Evolutionary conservation across 768 basidiomycete genomes (phyloP).

Genomic region (Boletus rubroflammeus): DNA sequence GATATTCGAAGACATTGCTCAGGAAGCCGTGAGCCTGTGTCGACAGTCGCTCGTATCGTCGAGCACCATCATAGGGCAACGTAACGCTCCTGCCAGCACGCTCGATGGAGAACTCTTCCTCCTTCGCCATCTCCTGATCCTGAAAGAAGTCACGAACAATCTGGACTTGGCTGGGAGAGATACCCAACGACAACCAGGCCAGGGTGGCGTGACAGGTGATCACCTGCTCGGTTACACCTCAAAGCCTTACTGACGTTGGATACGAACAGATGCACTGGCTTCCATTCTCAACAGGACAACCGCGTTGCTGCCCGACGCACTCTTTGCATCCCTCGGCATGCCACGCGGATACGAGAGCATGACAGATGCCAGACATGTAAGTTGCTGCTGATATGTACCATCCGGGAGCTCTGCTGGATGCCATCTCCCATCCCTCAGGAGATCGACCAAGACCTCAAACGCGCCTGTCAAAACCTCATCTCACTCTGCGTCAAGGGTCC

Average conservation of each 20-base stretch:
- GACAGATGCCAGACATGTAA: slow-evolving; percentile 69
- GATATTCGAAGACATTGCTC: slow-evolving; percentile 95
- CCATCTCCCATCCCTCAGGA: slow-evolving; percentile 45
- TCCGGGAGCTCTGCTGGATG: neutral
- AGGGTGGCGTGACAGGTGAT: slow-evolving; percentile 58
- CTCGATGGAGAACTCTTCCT: slow-evolving; percentile 85
- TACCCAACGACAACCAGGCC: slow-evolving; percentile 39
- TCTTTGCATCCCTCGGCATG: slow-evolving; percentile 70
- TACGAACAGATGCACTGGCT: slow-evolving; percentile 26
- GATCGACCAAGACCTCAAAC: slow-evolving; percentile 82
- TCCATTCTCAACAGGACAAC: slow-evolving; percentile 33
- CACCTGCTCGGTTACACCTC: neutral
- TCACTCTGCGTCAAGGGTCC: slow-evolving; percentile 53
- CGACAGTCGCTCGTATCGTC: slow-evolving; percentile 76
- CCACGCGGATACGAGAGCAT: slow-evolving; percentile 58
- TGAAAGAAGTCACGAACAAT: slow-evolving; percentile 86
- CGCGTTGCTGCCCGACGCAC: slow-evolving; percentile 55
- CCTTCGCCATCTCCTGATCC: slow-evolving; percentile 81
- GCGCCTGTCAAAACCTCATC: slow-evolving; percentile 84
- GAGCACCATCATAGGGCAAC: slow-evolving; percentile 57
- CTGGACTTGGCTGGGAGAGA: slow-evolving; percentile 59
- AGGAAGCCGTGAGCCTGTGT: slow-evolving; percentile 84
- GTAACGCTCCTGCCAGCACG: slow-evolving; percentile 39
- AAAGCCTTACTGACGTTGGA: slow-evolving; percentile 1
- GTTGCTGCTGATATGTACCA: slow-evolving; percentile 15